Evolutionary conservation across 495 filamentous ascomycete species (phyloP).

Genomic region (Neurospora intermedia): DNA sequence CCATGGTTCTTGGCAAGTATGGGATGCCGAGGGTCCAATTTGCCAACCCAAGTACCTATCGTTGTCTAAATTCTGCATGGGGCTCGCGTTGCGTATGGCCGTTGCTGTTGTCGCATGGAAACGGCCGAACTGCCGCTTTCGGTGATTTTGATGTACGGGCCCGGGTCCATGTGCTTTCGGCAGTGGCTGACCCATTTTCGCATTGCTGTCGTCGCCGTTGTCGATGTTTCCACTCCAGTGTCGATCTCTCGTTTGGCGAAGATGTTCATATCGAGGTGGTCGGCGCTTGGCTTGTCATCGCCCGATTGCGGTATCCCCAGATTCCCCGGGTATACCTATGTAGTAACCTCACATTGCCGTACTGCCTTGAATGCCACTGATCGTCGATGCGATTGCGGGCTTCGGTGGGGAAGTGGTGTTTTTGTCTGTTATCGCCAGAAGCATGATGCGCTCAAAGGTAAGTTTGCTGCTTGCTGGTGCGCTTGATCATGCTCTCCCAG

Average conservation of each 20-base stretch:
- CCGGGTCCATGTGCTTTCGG: not conserved
- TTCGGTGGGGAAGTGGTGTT: not conserved
- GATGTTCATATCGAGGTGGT: not conserved
- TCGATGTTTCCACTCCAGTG: not conserved
- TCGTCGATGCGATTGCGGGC: not conserved
- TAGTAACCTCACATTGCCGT: not conserved
- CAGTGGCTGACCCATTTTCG: not conserved
- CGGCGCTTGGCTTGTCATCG: not conserved
- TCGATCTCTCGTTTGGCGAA: not conserved
- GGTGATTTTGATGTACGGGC: not conserved
- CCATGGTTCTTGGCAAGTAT: not conserved
- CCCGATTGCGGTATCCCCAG: not conserved
- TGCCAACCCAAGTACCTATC: not conserved
- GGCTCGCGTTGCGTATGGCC: not conserved
- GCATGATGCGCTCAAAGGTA: constrained; percentile 2
- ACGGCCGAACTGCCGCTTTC: not conserved
- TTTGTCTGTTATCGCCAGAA: not conserved
- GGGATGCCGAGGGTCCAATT: not conserved
- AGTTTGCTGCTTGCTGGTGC: constrained; percentile 21
- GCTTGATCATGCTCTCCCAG: constrained; percentile 32
- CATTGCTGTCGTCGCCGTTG: not conserved
- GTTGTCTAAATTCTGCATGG: not conserved
- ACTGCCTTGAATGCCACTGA: not conserved
- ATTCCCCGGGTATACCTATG: not conserved
- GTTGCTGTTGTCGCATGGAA: not conserved